Base-by-base conservation (phyloP, 1,284 basidiomycete species). In the Leccinum idahoense region DNA sequence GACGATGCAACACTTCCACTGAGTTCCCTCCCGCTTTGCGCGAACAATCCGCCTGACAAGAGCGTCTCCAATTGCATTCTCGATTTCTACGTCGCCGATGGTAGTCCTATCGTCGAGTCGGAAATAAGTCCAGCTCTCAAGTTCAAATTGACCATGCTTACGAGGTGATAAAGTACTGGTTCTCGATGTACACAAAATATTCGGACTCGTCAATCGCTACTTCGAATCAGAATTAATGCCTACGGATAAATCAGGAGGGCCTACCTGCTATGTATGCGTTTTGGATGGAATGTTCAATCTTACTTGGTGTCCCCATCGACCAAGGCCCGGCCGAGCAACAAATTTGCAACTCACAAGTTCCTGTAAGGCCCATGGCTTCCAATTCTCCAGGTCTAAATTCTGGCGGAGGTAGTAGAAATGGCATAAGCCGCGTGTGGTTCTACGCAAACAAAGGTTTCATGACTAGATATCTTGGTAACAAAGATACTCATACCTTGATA, bases 91-190 rank as follows among this genome's bases (percentile, higher is more conserved):
- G 64, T 94, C 94, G 68, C 92, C 92, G 29, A 96, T 87, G 1
- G 88, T 80, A 1, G 96, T 98, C 23, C 93, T 93, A 68, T 35
- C 32, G 32, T 35, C 8, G 23, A 59, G 41, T 26, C 20, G 26
- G 15, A 49, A 39, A 53, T 63, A 60, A 74, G 60, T 0, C 35
- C 10, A 46, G 51, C n/a, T 32, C 41, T 57, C 39, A 32, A 29
- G 8, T 49, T 11, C 46, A 54, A 20, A 12, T 44, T 35, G 55
- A 60, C 8, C 44, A 57, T 20, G 76, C 87, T 72, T 74, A 92
- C 85, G 92, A 97, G 0, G 95, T 93, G 72, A 99, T 95, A 78
- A 99, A 99, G 80, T 98, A 99, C 75, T 99, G 96, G 73, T 99
- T 98, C 76, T 98, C 95, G 64, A 95, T 94, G 76, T 95, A 94